Percentiles rank a stretch among this genome's conserved stretches.
Evolutionary conservation across 148 eudicot species (phyloP).

Genomic region (Diospyros kaki): DNA sequence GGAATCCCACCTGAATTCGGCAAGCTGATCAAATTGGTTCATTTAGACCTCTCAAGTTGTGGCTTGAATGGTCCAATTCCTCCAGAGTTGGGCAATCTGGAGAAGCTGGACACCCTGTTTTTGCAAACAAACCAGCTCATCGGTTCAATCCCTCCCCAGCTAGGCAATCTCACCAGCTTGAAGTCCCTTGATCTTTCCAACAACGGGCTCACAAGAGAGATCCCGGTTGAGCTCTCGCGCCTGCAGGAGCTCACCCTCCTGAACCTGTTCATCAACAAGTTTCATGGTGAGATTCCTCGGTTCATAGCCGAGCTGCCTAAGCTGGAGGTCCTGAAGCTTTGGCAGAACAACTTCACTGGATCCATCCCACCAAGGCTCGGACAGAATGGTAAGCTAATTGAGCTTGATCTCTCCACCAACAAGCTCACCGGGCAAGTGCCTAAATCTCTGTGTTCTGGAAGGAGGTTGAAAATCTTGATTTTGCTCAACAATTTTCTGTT

Average conservation of each 20-base stretch:
- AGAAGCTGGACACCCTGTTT: slow-evolving; percentile 42
- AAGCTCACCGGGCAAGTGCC: slow-evolving; percentile 53
- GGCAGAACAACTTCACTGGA: slow-evolving; percentile 54
- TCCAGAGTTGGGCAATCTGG: slow-evolving; percentile 35
- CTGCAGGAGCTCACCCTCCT: slow-evolving; percentile 32
- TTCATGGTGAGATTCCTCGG: slow-evolving; percentile 42
- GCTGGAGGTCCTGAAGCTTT: slow-evolving; percentile 40
- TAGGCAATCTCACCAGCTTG: slow-evolving; percentile 29
- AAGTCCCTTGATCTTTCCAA: slow-evolving; percentile 41
- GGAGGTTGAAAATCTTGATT: slow-evolving; percentile 38
- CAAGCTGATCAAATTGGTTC: slow-evolving; percentile 33
- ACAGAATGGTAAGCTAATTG: slow-evolving; percentile 29
- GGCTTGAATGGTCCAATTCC: slow-evolving; percentile 44
- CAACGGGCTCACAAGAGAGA: slow-evolving; percentile 40
- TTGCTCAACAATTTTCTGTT: slow-evolving; percentile 48
- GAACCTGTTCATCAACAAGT: slow-evolving; percentile 49
- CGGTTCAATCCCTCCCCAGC: slow-evolving; percentile 36
- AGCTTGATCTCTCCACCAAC: slow-evolving; percentile 51
- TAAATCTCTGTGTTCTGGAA: slow-evolving; percentile 38
- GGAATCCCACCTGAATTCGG: slow-evolving; percentile 49
- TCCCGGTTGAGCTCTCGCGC: slow-evolving; percentile 35
- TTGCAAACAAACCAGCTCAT: slow-evolving; percentile 42
- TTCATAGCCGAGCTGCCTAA: slow-evolving; percentile 38
- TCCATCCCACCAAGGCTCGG: slow-evolving; percentile 52
- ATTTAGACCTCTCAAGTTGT: slow-evolving; percentile 50